A percentile compares a stretch with the other conserved stretches of the same genome.
phyloP scores from a whole-genome alignment of 768 basidiomycete species.

The Hemileccinum impolitum region DNA sequence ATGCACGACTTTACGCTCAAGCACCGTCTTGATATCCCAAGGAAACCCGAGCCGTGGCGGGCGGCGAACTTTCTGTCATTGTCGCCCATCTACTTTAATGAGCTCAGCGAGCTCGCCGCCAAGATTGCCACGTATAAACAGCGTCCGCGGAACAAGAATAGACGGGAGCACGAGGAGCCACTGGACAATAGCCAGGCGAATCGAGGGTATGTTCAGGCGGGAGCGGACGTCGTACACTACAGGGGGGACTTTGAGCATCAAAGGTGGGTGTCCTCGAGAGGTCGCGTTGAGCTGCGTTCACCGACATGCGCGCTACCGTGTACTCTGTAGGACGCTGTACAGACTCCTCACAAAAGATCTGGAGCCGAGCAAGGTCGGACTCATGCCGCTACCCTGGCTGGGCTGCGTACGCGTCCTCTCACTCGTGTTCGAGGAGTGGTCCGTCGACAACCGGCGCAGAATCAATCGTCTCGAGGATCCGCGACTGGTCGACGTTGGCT shows the following conservation, averaged over 20 bases:
- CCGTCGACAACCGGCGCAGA: conserved; percentile 31
- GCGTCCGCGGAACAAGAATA: conserved; percentile 34
- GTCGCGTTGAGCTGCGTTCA: background rate
- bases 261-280: conserved; percentile 26
- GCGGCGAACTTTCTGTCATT: conserved; percentile 39
- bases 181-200: conserved; percentile 44
- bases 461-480: conserved; percentile 32
- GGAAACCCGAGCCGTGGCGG: conserved; percentile 9
- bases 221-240: conserved; percentile 18
- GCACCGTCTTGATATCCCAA: conserved; percentile 15
- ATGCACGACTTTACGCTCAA: conserved; percentile 19
- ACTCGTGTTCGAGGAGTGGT: conserved; percentile 36
- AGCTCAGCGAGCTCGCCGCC: conserved; percentile 29
- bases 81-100: conserved; percentile 45
- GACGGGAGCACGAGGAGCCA: conserved; percentile 8
- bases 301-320: background rate
- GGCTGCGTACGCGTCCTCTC: conserved; percentile 32
- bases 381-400: conserved; percentile 33
- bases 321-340: conserved; percentile 29
- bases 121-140: conserved; percentile 40
- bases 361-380: conserved; percentile 30
- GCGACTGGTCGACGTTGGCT: conserved; percentile 36
- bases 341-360: conserved; percentile 24
- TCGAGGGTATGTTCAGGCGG: conserved; percentile 29
- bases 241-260: conserved; percentile 49